Evolutionary conservation across 306 rosid species (phyloP).

Genomic region (Mucuna pruriens): DNA sequence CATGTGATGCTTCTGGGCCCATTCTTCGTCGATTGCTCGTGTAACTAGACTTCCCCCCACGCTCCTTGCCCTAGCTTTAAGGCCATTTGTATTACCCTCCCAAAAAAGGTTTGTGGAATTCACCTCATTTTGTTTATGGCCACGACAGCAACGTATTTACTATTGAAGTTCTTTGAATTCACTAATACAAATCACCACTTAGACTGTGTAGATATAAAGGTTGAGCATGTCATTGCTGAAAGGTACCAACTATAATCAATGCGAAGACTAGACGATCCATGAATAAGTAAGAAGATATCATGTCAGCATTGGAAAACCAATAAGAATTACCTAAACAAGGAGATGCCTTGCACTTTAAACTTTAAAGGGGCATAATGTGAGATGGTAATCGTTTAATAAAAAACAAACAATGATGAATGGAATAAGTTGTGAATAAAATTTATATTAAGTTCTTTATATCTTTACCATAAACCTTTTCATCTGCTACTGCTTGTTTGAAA

Average conservation of each 20-base stretch:
- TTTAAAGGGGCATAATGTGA: neutral
- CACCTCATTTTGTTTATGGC: neutral
- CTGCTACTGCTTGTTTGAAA: slow-evolving; percentile 23
- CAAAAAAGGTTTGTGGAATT: neutral
- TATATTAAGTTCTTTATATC: neutral
- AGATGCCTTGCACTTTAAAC: neutral
- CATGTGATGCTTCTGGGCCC: neutral
- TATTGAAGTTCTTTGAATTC: too few relatives aligned
- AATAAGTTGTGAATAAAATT: neutral
- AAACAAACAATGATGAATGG: neutral
- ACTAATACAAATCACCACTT: too few relatives aligned
- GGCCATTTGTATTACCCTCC: neutral
- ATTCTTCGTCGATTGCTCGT: too few relatives aligned
- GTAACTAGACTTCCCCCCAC: too few relatives aligned
- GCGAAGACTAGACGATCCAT: neutral
- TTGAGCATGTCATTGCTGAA: neutral
- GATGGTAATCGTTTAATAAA: neutral
- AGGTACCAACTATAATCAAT: neutral
- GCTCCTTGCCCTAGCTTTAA: too few relatives aligned
- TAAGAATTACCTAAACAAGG: neutral
- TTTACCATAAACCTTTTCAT: neutral
- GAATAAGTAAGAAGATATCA: neutral
- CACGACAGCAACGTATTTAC: neutral
- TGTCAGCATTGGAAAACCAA: neutral
- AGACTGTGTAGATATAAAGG: neutral